These are phyloP conservation scores for Fusarium goolgardi DNA, from an alignment of 2,329 filamentous ascomycete species.

Conservation along the genomic window DNA sequence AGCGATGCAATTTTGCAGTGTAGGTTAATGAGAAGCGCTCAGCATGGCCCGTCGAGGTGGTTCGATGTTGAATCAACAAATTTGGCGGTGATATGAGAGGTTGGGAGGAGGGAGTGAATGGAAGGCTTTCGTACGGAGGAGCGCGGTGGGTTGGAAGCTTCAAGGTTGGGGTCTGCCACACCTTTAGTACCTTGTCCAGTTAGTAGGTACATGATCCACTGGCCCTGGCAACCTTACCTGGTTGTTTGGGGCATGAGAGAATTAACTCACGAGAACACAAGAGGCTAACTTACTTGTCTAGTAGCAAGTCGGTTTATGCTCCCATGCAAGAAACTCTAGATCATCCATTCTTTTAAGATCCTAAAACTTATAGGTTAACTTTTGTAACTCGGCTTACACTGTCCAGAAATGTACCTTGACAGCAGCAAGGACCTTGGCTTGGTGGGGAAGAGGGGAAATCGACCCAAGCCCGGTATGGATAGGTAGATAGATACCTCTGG, in stretches of 20 bases:
- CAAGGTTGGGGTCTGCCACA: not conserved
- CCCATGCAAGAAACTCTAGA: not conserved
- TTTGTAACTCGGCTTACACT: not conserved
- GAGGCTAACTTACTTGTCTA: not conserved
- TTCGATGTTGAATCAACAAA: slow-evolving; percentile 18
- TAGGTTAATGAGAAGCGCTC: slow-evolving; percentile 21
- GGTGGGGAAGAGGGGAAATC: slow-evolving; percentile 20
- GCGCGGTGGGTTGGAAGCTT: slow-evolving; percentile 21
- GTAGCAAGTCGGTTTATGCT: not conserved
- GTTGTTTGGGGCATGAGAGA: not conserved
- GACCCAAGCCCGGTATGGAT: not conserved
- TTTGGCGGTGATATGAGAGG: slow-evolving; percentile 42
- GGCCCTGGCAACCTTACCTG: not conserved
- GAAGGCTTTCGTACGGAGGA: slow-evolving; percentile 4
- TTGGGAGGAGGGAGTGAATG: slow-evolving; percentile 29
- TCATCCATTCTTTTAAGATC: not conserved
- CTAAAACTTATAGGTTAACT: not conserved
- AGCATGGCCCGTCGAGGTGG: slow-evolving; percentile 25
- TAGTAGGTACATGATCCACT: not conserved
- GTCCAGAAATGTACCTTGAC: not conserved
- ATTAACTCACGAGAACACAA: not conserved
- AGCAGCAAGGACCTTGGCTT: slow-evolving; percentile 5
- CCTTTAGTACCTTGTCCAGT: not conserved
- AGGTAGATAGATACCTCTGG: not conserved
- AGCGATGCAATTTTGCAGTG: not conserved